Conservation (phyloP, 1,284 basidiomycete genomes). For the Abortiporus biennis region DNA sequence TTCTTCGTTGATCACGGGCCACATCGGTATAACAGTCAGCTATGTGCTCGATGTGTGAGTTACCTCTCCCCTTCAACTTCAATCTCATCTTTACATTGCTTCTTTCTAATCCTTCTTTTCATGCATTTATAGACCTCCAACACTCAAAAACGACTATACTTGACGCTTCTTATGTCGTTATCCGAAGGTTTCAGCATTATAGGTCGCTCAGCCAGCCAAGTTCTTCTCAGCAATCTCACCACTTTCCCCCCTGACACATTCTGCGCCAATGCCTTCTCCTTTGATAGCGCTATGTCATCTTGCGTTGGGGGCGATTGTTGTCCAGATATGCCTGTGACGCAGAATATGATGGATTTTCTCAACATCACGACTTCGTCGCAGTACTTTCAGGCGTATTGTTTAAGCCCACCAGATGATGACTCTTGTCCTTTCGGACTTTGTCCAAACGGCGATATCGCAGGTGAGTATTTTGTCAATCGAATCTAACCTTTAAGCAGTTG, state of each 20-base stretch:
- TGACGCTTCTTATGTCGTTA: no score
- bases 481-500: background rate
- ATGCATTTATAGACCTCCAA: no score
- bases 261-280: background rate
- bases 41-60: no score
- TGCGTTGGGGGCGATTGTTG: background rate
- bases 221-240: no score
- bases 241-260: background rate
- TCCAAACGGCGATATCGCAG: conserved; percentile 5
- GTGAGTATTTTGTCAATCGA: background rate
- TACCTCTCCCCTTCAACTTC: no score
- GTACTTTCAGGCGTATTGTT: conserved; percentile 4
- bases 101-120: no score
- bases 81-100: no score
- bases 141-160: no score
- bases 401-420: conserved; percentile 4
- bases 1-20: no score
- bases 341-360: conserved; percentile 1
- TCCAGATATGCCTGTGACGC: conserved; percentile 1
- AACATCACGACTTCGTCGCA: conserved; percentile 1
- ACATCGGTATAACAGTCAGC: no score
- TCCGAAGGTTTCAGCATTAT: no score
- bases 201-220: no score
- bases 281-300: background rate
- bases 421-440: conserved; percentile 4